phyloP scores from a whole-genome alignment of 345 rosid species.

The Populus euphratica region DNA sequence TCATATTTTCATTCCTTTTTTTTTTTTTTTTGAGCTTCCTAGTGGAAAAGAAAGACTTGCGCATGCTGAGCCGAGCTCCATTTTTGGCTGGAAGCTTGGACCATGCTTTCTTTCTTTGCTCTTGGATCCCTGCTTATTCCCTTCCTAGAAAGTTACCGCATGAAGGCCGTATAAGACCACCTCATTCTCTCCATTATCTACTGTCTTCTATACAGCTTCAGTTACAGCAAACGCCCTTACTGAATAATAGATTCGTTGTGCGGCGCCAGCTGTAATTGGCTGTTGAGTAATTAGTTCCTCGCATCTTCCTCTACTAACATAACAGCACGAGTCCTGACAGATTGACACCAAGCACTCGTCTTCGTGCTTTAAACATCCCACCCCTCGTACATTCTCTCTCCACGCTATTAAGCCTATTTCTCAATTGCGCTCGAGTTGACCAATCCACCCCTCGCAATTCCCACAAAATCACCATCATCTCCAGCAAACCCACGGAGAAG shows the following conservation, averaged over 20 bases:
- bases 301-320: conserved; percentile 3
- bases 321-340: background rate
- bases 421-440: background rate
- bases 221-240: background rate
- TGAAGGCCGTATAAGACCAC: too few species aligned
- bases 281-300: conserved; percentile 25
- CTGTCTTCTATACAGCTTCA: background rate
- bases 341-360: background rate
- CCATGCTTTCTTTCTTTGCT: too few species aligned
- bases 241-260: conserved; percentile 2
- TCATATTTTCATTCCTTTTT: background rate
- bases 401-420: background rate
- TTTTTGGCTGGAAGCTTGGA: too few species aligned
- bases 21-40: background rate
- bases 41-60: too few species aligned
- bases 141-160: too few species aligned
- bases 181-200: background rate
- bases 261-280: conserved; percentile 47
- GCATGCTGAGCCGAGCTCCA: background rate
- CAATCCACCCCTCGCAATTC: background rate
- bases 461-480: conserved; percentile 9
- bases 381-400: conserved; percentile 4
- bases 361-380: conserved; percentile 3
- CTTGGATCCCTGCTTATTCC: too few species aligned
- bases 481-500: background rate